Conservation (phyloP, 306 rosid species). For the Delonix regia region DNA sequence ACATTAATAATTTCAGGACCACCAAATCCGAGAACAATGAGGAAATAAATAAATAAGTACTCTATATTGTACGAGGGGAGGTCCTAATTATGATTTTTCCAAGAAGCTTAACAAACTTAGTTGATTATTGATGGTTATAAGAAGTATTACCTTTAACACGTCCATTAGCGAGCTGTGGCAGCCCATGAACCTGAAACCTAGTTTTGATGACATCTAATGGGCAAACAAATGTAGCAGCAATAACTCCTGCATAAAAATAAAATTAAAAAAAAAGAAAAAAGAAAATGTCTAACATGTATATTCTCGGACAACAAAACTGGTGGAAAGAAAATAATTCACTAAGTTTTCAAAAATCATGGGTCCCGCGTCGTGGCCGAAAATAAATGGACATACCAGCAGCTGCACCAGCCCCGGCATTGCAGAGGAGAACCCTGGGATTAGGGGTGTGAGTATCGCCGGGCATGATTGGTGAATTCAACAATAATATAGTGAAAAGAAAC, state of each 20-base stretch:
- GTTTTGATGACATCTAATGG: slow-evolving; percentile 92
- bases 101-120: not conserved
- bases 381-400: slow-evolving; percentile 59
- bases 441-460: slow-evolving; percentile 52
- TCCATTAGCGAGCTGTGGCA: slow-evolving; percentile 52
- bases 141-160: slow-evolving; percentile 46
- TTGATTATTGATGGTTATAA: not conserved
- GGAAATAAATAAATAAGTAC: not conserved
- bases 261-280: too few species aligned
- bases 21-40: not conserved
- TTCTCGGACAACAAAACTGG: not conserved
- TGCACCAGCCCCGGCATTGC: slow-evolving; percentile 87
- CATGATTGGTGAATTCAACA: slow-evolving; percentile 44
- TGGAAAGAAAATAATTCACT: not conserved
- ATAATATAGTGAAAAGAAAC: slow-evolving; percentile 16
- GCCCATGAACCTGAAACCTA: slow-evolving; percentile 84
- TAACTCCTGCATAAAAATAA: slow-evolving; percentile 48
- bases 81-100: not conserved
- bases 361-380: not conserved
- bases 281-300: not conserved
- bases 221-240: slow-evolving; percentile 87
- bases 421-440: slow-evolving; percentile 60
- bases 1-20: not conserved
- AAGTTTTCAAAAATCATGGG: not conserved
- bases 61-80: not conserved